Conservation (phyloP, 192 early-diverging fungal genomes). For the Coemansia sp. region DNA sequence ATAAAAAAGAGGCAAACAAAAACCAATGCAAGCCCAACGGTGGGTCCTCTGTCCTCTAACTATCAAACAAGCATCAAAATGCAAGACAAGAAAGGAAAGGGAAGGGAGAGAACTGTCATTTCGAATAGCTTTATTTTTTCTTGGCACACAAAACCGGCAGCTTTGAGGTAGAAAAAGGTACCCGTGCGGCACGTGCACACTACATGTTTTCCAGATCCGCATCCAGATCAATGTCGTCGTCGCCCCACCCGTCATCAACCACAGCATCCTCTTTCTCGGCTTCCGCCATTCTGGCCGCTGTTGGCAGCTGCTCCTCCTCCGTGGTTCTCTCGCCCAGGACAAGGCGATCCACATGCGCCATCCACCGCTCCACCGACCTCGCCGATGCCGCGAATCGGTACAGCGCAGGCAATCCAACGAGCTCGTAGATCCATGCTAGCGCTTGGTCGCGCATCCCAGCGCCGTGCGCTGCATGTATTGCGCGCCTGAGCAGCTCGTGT, state of each 20-base stretch:
- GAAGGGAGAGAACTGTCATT: neutral
- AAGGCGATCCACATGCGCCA: constrained; percentile 26
- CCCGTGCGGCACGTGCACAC: too few species aligned
- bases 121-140: too few species aligned
- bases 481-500: constrained; percentile 26
- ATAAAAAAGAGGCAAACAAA: too few species aligned
- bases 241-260: constrained; percentile 21
- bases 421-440: constrained; percentile 29
- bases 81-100: neutral
- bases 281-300: neutral
- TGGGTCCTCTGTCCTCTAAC: neutral
- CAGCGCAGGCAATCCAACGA: constrained; percentile 13
- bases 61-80: neutral
- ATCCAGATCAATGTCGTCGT: constrained; percentile 33
- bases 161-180: too few species aligned
- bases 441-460: constrained; percentile 24
- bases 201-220: constrained; percentile 26
- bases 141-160: too few species aligned
- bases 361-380: constrained; percentile 10
- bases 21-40: too few species aligned
- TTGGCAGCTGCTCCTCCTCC: neutral
- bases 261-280: neutral
- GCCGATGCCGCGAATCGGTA: constrained; percentile 11
- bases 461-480: constrained; percentile 13
- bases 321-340: neutral